Percentiles rank a stretch among this genome's conserved stretches.
Evolutionary conservation across 2,329 filamentous ascomycete genomes (phyloP).

Genomic region (Colletotrichum somersetense): DNA sequence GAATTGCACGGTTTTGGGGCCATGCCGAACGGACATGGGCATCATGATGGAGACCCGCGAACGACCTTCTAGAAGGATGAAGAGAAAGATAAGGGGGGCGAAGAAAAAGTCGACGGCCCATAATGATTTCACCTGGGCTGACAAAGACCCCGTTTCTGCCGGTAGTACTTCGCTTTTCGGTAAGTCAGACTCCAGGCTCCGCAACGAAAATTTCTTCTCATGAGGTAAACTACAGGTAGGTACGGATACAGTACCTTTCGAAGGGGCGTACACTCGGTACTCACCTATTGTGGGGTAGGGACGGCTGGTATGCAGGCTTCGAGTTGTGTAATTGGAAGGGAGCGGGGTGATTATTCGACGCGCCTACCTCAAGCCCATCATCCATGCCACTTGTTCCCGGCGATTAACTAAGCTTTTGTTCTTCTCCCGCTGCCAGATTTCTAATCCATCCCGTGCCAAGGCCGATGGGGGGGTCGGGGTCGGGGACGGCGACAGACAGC

Average conservation of each 20-base stretch:
- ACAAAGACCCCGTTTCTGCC: not conserved
- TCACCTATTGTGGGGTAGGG: slow-evolving; percentile 3
- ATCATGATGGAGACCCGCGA: not conserved
- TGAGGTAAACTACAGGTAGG: not conserved
- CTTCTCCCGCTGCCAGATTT: slow-evolving; percentile 29
- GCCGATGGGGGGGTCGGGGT: slow-evolving; percentile 25
- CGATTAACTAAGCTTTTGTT: slow-evolving; percentile 23
- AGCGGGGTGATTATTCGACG: slow-evolving; percentile 5
- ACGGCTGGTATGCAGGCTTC: slow-evolving; percentile 2
- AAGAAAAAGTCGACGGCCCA: slow-evolving; percentile 17
- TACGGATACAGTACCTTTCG: no score
- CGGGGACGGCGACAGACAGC: slow-evolving; percentile 12
- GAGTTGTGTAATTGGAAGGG: not conserved
- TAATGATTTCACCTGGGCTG: slow-evolving; percentile 30
- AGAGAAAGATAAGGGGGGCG: no score
- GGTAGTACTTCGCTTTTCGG: not conserved
- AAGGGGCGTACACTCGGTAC: not conserved
- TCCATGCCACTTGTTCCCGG: slow-evolving; percentile 24
- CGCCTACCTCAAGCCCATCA: slow-evolving; percentile 5
- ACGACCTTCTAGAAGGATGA: slow-evolving; percentile 29
- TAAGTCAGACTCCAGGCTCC: not conserved
- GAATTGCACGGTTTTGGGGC: no score
- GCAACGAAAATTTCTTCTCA: not conserved
- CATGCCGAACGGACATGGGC: not conserved
- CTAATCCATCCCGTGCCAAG: slow-evolving; percentile 33